phyloP scores from a whole-genome alignment of 208 protist genomes.

The Kentomonas sorsogonicus region DNA sequence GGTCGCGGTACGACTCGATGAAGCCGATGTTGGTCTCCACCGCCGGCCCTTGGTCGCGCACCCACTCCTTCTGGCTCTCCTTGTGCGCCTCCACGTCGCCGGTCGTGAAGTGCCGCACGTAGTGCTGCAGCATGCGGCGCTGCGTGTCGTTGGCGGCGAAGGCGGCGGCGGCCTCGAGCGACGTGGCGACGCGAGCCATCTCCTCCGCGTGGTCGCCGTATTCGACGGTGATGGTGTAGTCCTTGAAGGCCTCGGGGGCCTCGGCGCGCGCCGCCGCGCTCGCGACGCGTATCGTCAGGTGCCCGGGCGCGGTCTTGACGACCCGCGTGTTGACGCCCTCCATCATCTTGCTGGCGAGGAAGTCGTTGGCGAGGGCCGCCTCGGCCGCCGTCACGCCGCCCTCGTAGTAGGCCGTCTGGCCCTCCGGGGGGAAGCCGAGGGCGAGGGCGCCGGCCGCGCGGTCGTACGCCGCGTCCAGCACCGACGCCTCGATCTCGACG shows the following conservation, averaged over 20 bases:
- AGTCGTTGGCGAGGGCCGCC: slow-evolving; percentile 69
- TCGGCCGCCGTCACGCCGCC: slow-evolving; percentile 65
- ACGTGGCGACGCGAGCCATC: slow-evolving; percentile 54
- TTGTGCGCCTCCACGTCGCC: slow-evolving; percentile 86
- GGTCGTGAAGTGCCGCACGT: slow-evolving; percentile 70
- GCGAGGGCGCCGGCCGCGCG: slow-evolving; percentile 33
- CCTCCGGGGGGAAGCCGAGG: slow-evolving; percentile 67
- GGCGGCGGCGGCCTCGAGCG: slow-evolving; percentile 42
- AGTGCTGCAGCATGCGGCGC: slow-evolving; percentile 85
- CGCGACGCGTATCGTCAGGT: slow-evolving; percentile 46
- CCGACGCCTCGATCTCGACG: slow-evolving; percentile 8
- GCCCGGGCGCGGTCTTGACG: slow-evolving; percentile 44
- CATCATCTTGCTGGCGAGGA: slow-evolving; percentile 49
- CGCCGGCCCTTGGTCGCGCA: slow-evolving; percentile 83
- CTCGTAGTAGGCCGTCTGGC: slow-evolving; percentile 82
- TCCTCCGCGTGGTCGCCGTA: slow-evolving; percentile 75
- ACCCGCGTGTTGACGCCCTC: slow-evolving; percentile 79
- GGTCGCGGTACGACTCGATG: slow-evolving; percentile 92
- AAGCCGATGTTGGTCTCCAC: slow-evolving; percentile 95
- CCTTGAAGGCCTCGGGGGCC: slow-evolving; percentile 43
- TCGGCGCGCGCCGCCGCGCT: slow-evolving; percentile 27
- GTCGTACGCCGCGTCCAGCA: slow-evolving; percentile 66
- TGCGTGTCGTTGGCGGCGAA: slow-evolving; percentile 78
- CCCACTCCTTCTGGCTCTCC: slow-evolving; percentile 83
- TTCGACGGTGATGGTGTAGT: slow-evolving; percentile 41